A percentile compares a stretch with the other conserved stretches of the same genome.
phyloP scores from a whole-genome alignment of 345 rosid species.

The Gossypioides kirkii region DNA sequence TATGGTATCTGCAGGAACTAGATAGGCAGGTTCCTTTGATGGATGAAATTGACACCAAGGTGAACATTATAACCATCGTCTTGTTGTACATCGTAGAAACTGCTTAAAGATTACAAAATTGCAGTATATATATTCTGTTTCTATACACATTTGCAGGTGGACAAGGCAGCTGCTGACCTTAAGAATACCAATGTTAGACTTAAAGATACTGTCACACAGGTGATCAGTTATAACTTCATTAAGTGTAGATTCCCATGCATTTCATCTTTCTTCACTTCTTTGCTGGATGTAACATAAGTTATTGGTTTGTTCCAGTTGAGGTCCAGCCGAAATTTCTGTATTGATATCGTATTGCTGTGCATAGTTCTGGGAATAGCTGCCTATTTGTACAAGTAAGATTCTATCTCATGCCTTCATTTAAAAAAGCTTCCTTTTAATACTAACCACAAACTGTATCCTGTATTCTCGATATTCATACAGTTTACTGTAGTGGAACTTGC shows the following conservation, averaged over 20 bases:
- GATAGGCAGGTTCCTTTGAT: conserved; percentile 96
- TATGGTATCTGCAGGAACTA: conserved; percentile 57
- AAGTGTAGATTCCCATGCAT: conserved; percentile 10
- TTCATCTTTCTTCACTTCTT: conserved; percentile 11
- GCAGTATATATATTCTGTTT: not conserved
- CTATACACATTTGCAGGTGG: conserved; percentile 51
- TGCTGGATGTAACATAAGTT: conserved; percentile 23
- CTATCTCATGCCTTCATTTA: conserved; percentile 4
- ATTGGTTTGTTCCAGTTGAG: conserved; percentile 61
- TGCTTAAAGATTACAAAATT: conserved; percentile 10
- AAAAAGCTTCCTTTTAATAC: not conserved
- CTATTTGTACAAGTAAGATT: conserved; percentile 92
- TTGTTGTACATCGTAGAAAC: not conserved
- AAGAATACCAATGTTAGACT: conserved; percentile 97
- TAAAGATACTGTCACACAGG: conserved; percentile 93
- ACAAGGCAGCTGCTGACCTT: conserved; percentile 86
- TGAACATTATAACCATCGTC: conserved; percentile 19
- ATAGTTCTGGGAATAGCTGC: conserved; percentile 96
- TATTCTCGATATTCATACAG: not conserved
- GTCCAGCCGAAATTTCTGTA: conserved; percentile 96
- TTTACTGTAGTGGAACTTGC: not conserved
- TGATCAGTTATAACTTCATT: conserved; percentile 24
- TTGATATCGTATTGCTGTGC: conserved; percentile 81
- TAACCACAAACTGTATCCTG: not conserved
- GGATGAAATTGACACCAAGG: conserved; percentile 99